A percentile compares a stretch with the other conserved stretches of the same genome.
These are phyloP conservation scores for Blastocystis sp. DNA, from an alignment of 352 stramenopile genomes.

Conservation along the genomic window DNA sequence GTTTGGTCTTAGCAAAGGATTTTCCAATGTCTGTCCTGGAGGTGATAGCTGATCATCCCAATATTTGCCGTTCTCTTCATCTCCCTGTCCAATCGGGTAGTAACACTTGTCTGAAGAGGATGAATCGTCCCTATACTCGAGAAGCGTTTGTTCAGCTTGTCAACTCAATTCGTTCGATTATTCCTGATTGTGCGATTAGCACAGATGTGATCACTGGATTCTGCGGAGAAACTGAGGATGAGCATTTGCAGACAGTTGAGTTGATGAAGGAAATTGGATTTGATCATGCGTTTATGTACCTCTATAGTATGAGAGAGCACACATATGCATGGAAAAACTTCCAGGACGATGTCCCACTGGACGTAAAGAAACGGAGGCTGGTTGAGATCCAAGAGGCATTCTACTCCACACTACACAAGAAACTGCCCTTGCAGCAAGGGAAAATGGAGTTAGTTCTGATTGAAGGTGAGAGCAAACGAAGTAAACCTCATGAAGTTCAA, in stretches of 20 bases:
- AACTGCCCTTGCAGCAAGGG: slow-evolving; percentile 83
- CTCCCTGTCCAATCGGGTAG: slow-evolving; percentile 93
- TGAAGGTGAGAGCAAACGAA: slow-evolving; percentile 80
- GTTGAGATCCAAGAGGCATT: slow-evolving; percentile 90
- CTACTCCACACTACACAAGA: slow-evolving; percentile 77
- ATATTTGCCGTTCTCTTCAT: slow-evolving; percentile 94
- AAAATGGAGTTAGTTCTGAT: slow-evolving; percentile 88
- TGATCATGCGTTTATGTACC: slow-evolving; percentile 97
- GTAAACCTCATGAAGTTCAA: slow-evolving; percentile 70
- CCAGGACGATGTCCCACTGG: slow-evolving; percentile 84
- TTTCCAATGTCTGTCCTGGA: slow-evolving; percentile 76
- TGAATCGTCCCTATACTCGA: slow-evolving; percentile 89
- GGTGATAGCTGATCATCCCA: slow-evolving; percentile 78
- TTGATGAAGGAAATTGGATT: slow-evolving; percentile 80
- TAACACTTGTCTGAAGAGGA: slow-evolving; percentile 77
- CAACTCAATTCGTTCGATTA: slow-evolving; percentile 75
- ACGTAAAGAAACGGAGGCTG: slow-evolving; percentile 87
- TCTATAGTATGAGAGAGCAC: slow-evolving; percentile 86
- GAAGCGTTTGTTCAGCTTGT: slow-evolving; percentile 93
- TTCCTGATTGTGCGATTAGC: slow-evolving; percentile 77
- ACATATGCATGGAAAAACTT: slow-evolving; percentile 23
- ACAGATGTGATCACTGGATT: slow-evolving; percentile 97
- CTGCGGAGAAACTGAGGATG: slow-evolving; percentile 92
- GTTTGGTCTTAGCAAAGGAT: slow-evolving; percentile 74
- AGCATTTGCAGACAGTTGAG: slow-evolving; percentile 85